phyloP scores from a whole-genome alignment of 495 filamentous ascomycete genomes.

The Parmelia sp. region DNA sequence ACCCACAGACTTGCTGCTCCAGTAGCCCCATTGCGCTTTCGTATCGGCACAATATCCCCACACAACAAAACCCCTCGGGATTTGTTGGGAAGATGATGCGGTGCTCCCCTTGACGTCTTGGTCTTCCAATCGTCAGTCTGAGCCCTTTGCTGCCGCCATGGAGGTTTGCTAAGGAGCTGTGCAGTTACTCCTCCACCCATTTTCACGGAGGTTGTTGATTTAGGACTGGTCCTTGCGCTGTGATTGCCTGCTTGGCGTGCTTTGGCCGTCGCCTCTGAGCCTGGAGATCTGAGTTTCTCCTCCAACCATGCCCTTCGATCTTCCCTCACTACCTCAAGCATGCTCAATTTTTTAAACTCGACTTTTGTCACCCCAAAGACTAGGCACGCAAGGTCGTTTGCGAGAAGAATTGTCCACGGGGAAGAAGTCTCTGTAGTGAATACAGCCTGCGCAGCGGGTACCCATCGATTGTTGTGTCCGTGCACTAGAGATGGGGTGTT shows the following conservation, averaged over 20 bases:
- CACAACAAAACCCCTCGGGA: conserved; percentile 89
- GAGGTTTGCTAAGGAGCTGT: conserved; percentile 77
- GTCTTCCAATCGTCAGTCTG: conserved; percentile 66
- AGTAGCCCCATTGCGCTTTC: conserved; percentile 84
- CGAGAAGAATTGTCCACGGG: conserved; percentile 92
- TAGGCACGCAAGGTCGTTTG: conserved; percentile 95
- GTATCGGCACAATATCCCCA: conserved; percentile 94
- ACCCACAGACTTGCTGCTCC: conserved; percentile 96
- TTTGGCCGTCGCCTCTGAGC: conserved; percentile 42
- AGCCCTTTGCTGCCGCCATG: conserved; percentile 68
- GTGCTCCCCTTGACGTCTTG: conserved; percentile 40
- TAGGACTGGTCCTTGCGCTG: conserved; percentile 40
- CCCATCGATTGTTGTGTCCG: conserved; percentile 83
- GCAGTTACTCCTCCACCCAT: conserved; percentile 79
- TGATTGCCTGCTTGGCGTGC: conserved; percentile 36
- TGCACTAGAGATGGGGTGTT: conserved; percentile 48
- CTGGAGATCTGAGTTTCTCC: conserved; percentile 64
- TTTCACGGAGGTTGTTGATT: conserved; percentile 46
- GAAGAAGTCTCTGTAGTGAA: conserved; percentile 84
- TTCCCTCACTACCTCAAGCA: conserved; percentile 86
- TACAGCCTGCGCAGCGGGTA: conserved; percentile 87
- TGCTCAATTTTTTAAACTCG: conserved; percentile 90
- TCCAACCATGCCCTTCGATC: conserved; percentile 87
- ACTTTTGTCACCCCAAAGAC: conserved; percentile 92
- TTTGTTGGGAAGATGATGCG: conserved; percentile 59